These are phyloP conservation scores for Cutaneotrichosporon sp. DNA, from an alignment of 1,284 basidiomycete genomes.

Conservation along the genomic window DNA sequence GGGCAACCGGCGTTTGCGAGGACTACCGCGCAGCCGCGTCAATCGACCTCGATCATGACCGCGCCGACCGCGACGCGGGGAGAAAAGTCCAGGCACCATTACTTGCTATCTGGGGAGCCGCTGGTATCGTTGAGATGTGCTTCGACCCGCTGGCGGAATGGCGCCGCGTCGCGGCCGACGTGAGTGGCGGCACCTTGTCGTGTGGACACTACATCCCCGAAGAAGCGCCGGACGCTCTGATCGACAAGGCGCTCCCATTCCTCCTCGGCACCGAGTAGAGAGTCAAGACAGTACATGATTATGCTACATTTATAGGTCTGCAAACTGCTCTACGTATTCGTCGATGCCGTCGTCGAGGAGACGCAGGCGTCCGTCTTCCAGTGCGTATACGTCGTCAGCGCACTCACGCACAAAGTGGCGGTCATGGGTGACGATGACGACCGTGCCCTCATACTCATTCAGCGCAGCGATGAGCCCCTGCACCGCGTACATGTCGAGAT, in stretches of 20 bases:
- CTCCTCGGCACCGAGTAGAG: conserved; percentile 12
- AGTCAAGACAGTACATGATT: neutral
- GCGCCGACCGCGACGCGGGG: conserved; percentile 32
- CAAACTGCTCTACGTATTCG: conserved; percentile 24
- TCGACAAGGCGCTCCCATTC: conserved; percentile 28
- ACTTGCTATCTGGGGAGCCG: conserved; percentile 46
- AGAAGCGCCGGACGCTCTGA: conserved; percentile 39
- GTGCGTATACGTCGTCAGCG: conserved; percentile 22
- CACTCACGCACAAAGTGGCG: conserved; percentile 45
- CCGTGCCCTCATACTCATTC: conserved; percentile 60
- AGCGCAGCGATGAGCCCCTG: conserved; percentile 62
- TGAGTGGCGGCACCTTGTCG: conserved; percentile 35
- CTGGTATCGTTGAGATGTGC: conserved; percentile 45
- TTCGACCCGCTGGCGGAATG: conserved; percentile 28
- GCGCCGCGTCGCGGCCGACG: conserved; percentile 42
- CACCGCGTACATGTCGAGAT: conserved; percentile 67
- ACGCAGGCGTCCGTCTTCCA: conserved; percentile 20
- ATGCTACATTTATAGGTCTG: conserved; percentile 1
- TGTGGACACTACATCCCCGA: conserved; percentile 54
- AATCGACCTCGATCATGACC: conserved; percentile 49
- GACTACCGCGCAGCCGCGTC: conserved; percentile 52
- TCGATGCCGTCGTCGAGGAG: conserved; percentile 24
- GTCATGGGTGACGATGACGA: conserved; percentile 70
- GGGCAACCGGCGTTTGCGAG: conserved; percentile 36
- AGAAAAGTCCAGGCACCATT: conserved; percentile 38